Evolutionary conservation across 352 stramenopile genomes (phyloP).

Genomic region (Pythium oligandrum): DNA sequence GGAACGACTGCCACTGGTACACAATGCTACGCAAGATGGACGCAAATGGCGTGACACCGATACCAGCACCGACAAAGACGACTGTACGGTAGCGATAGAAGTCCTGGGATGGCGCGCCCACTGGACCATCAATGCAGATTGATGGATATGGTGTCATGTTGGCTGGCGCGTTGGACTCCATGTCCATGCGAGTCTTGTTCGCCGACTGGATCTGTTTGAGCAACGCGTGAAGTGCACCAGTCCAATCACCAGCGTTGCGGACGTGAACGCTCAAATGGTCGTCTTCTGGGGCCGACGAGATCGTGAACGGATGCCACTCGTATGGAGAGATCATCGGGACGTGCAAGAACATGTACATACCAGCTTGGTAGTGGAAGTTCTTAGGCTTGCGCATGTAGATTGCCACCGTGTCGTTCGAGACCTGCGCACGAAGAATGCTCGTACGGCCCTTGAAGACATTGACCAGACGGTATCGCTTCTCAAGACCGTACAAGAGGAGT

Average conservation of each 20-base stretch:
- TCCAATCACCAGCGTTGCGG: slow-evolving; percentile 66
- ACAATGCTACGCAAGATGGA: slow-evolving; percentile 70
- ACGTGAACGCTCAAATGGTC: slow-evolving; percentile 65
- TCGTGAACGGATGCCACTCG: slow-evolving; percentile 89
- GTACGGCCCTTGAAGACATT: slow-evolving; percentile 51
- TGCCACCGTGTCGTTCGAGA: slow-evolving; percentile 50
- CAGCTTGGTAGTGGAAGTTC: slow-evolving; percentile 50
- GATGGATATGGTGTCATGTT: slow-evolving; percentile 35
- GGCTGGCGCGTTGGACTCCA: slow-evolving; percentile 25
- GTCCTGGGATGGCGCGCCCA: slow-evolving; percentile 57
- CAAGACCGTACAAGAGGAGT: slow-evolving; percentile 50
- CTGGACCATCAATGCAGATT: slow-evolving; percentile 52
- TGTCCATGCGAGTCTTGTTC: slow-evolving; percentile 16
- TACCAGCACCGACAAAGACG: slow-evolving; percentile 64
- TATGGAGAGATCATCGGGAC: slow-evolving; percentile 66
- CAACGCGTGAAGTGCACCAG: slow-evolving; percentile 39
- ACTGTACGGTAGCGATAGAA: slow-evolving; percentile 56
- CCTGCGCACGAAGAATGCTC: slow-evolving; percentile 35
- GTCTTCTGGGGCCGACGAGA: slow-evolving; percentile 80
- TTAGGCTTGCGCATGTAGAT: slow-evolving; percentile 65
- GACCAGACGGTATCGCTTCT: slow-evolving; percentile 56
- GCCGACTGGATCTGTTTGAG: slow-evolving; percentile 32
- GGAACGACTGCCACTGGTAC: slow-evolving; percentile 56
- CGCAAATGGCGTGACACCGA: slow-evolving; percentile 68
- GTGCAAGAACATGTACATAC: slow-evolving; percentile 85